Conservation (phyloP, 441 rosid genomes). For the Erysimum pusillum region DNA sequence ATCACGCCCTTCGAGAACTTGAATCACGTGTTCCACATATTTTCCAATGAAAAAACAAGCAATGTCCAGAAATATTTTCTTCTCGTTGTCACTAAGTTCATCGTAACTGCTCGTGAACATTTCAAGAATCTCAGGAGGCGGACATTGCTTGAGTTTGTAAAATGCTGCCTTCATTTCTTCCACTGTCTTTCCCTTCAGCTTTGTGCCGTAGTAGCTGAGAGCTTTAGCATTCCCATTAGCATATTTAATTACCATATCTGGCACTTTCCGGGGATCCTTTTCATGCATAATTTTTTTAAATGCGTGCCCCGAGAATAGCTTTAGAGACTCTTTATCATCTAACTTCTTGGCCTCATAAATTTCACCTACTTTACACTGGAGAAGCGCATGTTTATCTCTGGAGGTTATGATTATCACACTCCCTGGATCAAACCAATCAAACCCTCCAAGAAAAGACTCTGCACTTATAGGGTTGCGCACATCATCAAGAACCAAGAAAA, state of each 20-base stretch:
- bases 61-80: conserved; percentile 47
- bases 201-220: conserved; percentile 5
- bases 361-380: background rate
- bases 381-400: conserved; percentile 35
- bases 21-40: background rate
- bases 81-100: conserved; percentile 39
- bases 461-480: conserved; percentile 1
- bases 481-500: conserved; percentile 34
- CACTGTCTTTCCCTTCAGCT: conserved; percentile 7
- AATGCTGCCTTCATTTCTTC: conserved; percentile 19
- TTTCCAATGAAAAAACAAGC: conserved; percentile 38
- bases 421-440: conserved; percentile 14
- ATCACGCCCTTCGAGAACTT: conserved; percentile 31
- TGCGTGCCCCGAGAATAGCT: conserved; percentile 19
- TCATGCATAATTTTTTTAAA: background rate
- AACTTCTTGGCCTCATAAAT: conserved; percentile 7
- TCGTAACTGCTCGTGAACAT: conserved; percentile 46
- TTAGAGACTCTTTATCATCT: conserved; percentile 8
- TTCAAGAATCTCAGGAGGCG: conserved; percentile 16
- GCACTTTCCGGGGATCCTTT: background rate
- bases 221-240: conserved; percentile 37
- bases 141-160: conserved; percentile 2
- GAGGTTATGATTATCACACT: conserved; percentile 49
- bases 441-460: conserved; percentile 20
- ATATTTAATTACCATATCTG: conserved; percentile 14